Conservation (phyloP, 2,329 filamentous ascomycete genomes). For the Cladosporium sphaerospermum region DNA sequence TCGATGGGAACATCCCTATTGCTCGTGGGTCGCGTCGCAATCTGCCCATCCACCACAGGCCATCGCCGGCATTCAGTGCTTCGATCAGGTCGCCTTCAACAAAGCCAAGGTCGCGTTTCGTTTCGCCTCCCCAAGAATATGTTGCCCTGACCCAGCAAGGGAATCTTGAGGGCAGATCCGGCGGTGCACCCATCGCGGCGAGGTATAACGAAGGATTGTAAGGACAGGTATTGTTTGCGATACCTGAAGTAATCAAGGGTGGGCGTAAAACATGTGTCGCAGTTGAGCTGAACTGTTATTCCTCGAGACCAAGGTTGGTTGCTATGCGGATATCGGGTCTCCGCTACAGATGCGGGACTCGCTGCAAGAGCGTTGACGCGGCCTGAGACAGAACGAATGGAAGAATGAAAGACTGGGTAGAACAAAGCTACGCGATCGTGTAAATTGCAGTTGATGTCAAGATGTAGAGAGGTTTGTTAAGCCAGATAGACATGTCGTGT, state of each 20-base stretch:
- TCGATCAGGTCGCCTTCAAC: constrained; percentile 97
- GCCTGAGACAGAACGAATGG: constrained; percentile 1
- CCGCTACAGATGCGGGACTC: constrained; percentile 1
- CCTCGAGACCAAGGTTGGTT: constrained; percentile 3
- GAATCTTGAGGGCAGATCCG: constrained; percentile 27
- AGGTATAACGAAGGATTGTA: constrained; percentile 2
- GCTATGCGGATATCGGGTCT: constrained; percentile 5
- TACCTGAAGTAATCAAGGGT: not conserved
- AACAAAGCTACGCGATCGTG: no score
- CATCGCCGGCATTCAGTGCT: constrained; percentile 94
- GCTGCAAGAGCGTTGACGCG: constrained; percentile 4
- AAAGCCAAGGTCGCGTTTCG: constrained; percentile 90
- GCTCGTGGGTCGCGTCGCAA: constrained; percentile 83
- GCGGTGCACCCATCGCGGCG: constrained; percentile 12
- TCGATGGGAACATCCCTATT: constrained; percentile 90
- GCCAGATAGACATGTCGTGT: no score
- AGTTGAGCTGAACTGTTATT: constrained; percentile 1
- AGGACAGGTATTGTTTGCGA: constrained; percentile 2
- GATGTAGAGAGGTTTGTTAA: no score
- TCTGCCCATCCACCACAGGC: constrained; percentile 96
- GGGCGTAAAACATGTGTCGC: constrained; percentile 8
- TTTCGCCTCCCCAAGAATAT: constrained; percentile 47
- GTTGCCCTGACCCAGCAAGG: constrained; percentile 37
- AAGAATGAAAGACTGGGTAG: not conserved
- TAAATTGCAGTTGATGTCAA: no score